Evolutionary conservation across 352 stramenopile genomes (phyloP), one percentile per base, ranked within the genome.

Genomic region (Phytophthora lateralis): DNA sequence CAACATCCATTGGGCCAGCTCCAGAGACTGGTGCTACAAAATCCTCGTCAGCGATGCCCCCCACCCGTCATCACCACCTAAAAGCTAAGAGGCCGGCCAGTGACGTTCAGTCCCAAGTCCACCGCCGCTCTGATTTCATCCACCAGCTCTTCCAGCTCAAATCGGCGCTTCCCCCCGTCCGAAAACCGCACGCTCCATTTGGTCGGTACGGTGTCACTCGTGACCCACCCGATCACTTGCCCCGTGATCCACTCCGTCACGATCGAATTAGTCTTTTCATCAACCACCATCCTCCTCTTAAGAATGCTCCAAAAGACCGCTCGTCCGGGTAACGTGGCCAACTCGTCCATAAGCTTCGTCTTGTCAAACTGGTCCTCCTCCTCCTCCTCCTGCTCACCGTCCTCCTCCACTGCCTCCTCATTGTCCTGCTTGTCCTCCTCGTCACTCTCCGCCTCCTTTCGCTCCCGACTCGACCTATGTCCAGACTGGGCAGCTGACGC

Each of bases 271-370:
- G 15, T 66, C 41, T 66, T 55, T 5, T 58, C 32, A n/a, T 60
- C 41, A 6, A 62, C 30, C 20, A 42, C 60, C 41, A 29, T 42
- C 1, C 32, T 63, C 20, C 49, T 70, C 49, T 66, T 69, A 12
- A 70, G 30, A 20, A 73, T 58, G 11, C 24, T 70, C 65, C 65
- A 73, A 44, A 73, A 59, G 18, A 70, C 65, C 34, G 65, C 54
- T 26, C 65, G 60, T 41, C 52, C 65, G 4, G 65, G 65, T 1
- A 66, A 41, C 15, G 30, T 55, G 4, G 65, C 39, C 20, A 73
- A 63, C 11, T 73, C 60, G 7, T 62, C 14, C 54, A 70, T 73
- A 11, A 73, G 34, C 32, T 62, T 66, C 17, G 29, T 37, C 39
- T 66, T 69, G 30, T 66, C 60, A 47, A 69, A 65, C 0, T 11